Conservation (phyloP, 768 basidiomycete species). For the Leccinum broughii region DNA sequence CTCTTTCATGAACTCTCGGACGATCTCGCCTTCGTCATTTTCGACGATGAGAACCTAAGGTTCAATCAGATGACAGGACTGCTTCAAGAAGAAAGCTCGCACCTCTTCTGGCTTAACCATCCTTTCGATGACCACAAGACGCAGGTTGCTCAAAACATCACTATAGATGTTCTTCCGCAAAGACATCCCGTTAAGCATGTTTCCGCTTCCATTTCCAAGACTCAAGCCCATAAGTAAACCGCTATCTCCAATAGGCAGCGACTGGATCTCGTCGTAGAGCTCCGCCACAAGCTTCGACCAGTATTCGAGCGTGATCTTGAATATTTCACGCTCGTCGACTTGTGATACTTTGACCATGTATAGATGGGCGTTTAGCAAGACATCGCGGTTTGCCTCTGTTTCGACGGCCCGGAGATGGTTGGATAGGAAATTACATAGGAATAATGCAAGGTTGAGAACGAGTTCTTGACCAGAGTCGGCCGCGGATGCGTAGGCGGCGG, state of each 20-base stretch:
- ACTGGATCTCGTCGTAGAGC: slow-evolving; percentile 96
- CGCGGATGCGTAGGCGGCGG: slow-evolving; percentile 85
- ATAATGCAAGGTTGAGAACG: slow-evolving; percentile 95
- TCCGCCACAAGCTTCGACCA: slow-evolving; percentile 96
- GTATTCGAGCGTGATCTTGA: slow-evolving; percentile 99
- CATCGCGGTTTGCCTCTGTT: slow-evolving; percentile 84
- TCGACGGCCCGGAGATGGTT: slow-evolving; percentile 94
- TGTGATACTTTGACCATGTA: slow-evolving; percentile 99
- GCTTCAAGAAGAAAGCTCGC: slow-evolving; percentile 18
- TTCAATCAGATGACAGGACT: slow-evolving; percentile 8
- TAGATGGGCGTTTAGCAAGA: slow-evolving; percentile 92
- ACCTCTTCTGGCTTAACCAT: slow-evolving; percentile 99
- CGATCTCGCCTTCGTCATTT: slow-evolving; percentile 99
- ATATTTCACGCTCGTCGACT: slow-evolving; percentile 97
- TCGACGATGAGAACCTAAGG: slow-evolving; percentile 92
- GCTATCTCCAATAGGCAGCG: slow-evolving; percentile 83
- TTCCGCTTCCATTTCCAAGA: slow-evolving; percentile 62
- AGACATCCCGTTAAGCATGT: slow-evolving; percentile 73
- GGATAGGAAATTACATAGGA: slow-evolving; percentile 94
- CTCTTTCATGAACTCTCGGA: slow-evolving; percentile 99
- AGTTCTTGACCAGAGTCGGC: slow-evolving; percentile 95
- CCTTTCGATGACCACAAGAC: slow-evolving; percentile 94
- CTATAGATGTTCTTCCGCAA: slow-evolving; percentile 93
- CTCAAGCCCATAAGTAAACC: slow-evolving; percentile 88
- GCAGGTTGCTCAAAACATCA: slow-evolving; percentile 90